Evolutionary conservation across 225 moss, liverwort and hornwort genomes (phyloP), one percentile per base, ranked within the genome.

Genomic region (Climacium dendroides): DNA sequence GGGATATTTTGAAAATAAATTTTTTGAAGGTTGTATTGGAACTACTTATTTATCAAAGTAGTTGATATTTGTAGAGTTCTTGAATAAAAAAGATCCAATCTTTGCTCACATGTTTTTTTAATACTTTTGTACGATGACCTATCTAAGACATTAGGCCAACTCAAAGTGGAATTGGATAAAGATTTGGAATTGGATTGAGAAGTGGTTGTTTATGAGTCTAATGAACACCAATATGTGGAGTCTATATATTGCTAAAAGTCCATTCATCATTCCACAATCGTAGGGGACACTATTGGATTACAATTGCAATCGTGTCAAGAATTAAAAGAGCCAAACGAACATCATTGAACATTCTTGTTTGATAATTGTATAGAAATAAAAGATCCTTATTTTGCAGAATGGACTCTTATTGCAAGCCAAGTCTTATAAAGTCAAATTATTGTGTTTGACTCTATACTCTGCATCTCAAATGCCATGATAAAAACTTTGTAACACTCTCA

Each of bases 271-370:
- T 26, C 3, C 2, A 26, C 9, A 43, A 71, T 43, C 8, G 15
- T 26, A 15, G 26, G 4, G 5, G 8, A 41, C 4, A 25, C 9
- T 43, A 41, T 70, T 15, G 5, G 2, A 70, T 25, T 41, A 26
- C 26, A 26, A 70, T 25, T 43, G 26, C 15, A 70, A 41, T 70
- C 0, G 0, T 43, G 0, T 41, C 0, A 0, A 6, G 7, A 23
- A 67, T 37, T 13, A 37, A 23, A 22, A 23, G 37, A 37, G 12
- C 0, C 7, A 67, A 13, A 37, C 37, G 3, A 41, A 6, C 4
- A 39, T 25, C 8, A 41, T 69, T 39, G 13, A 69, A 69, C 13
- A 23, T 2, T 13, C 8, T 8, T 45, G 45, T 45, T 45, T 45
- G 45, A 45, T 23, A 67, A 37, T 37, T 37, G 2, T 13, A 22